Evolutionary conservation across 2,329 filamentous ascomycete species (phyloP), one percentile per base, ranked within the genome.

Genomic region (Pseudogymnoascus sp.): DNA sequence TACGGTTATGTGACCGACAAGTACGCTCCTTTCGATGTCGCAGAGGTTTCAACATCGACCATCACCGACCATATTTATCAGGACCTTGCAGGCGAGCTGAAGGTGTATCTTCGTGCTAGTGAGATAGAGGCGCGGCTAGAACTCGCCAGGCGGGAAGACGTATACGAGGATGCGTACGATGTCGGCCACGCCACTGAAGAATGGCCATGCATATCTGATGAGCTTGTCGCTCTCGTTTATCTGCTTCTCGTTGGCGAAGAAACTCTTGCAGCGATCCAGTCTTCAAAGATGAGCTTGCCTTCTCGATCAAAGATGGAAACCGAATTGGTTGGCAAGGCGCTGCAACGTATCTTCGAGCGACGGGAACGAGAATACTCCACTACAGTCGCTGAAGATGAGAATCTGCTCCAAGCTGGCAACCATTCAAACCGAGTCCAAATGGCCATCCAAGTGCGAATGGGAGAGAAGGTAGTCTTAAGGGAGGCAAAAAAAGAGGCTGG

Each of bases 1-100:
- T 89, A 90, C 70, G 88, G 88, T 14, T 89, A 88, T 69, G 79
- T 87, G 56, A 88, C 86, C 0, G 77, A 83, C 36, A 85, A 85
- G 66, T 88, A 90, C 69, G 76, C 82, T 5, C 74, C 79, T 60
- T 87, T 85, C 72, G 87, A 90, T 68, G 86, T 90, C 2, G 82
- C 84, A 3, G 88, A 90, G 70, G 73, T 90, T 6, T 76, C 83
- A 3, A 76, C 82, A 59, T 75, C 79, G 1, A 70, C 80, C 12
- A 77, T 89, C 37, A 49, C 40, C 12, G 46, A 66, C 25, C 7
- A 61, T 25, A 34, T 62, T 14, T 37, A 60, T 9, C 36, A 49
- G 37, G 16, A 61, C 11, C 46, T 72, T 14, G 59, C 63, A 65
- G 75, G 11, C 65, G 59, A 60, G 68, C 5, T 68, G 77, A 16